phyloP scores from a whole-genome alignment of 2,329 filamentous ascomycete genomes.

The Colletotrichum costaricense region DNA sequence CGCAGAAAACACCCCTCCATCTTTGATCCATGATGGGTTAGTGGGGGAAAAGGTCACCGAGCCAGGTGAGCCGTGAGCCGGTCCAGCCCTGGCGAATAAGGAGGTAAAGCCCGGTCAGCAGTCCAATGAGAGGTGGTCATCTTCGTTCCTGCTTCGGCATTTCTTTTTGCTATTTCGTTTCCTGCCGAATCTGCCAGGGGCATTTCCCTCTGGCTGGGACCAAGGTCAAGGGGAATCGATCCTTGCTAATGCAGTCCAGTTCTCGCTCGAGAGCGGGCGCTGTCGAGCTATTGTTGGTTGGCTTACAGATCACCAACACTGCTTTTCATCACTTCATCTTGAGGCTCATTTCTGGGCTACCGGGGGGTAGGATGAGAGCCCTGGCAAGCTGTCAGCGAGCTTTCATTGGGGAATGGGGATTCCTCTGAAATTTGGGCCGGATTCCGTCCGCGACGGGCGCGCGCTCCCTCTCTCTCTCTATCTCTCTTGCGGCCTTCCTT shows the following conservation, averaged over 20 bases:
- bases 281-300: background rate
- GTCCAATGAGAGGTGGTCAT: background rate
- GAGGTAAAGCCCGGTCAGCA: background rate
- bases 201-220: conserved; percentile 5
- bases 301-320: background rate
- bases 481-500: background rate
- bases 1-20: background rate
- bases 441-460: background rate
- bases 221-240: background rate
- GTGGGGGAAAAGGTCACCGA: background rate
- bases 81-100: conserved; percentile 6
- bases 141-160: conserved; percentile 11
- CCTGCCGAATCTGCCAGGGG: conserved; percentile 23
- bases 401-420: background rate
- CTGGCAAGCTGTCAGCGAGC: background rate
- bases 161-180: conserved; percentile 1
- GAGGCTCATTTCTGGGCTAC: background rate
- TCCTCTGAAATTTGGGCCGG: background rate
- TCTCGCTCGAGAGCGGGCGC: background rate
- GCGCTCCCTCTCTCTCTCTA: background rate
- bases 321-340: background rate
- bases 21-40: background rate
- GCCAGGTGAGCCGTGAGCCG: background rate
- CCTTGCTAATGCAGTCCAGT: background rate
- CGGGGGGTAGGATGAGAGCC: background rate